A percentile compares a stretch with the other conserved stretches of the same genome.
These are phyloP conservation scores for Coemansia sp. DNA, from an alignment of 192 early-diverging fungal species.

Conservation along the genomic window DNA sequence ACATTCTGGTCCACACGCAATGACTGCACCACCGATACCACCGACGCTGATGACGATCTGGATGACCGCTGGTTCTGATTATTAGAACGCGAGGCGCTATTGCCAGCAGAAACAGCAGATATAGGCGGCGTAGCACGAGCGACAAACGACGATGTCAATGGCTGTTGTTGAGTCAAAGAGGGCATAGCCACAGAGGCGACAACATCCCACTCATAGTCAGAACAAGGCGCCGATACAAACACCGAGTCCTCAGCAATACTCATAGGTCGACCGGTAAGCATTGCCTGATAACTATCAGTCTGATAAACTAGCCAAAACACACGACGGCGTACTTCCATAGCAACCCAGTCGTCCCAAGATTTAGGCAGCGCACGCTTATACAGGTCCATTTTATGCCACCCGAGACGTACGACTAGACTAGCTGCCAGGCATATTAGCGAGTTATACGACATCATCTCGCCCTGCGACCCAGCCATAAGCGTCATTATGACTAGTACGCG, in stretches of 20 bases:
- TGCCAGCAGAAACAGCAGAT: too few relatives aligned
- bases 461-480: constrained; percentile 42
- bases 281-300: constrained; percentile 55
- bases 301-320: constrained; percentile 55
- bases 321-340: constrained; percentile 34
- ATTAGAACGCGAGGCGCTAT: too few relatives aligned
- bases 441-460: constrained; percentile 52
- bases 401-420: constrained; percentile 45
- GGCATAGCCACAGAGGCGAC: neutral
- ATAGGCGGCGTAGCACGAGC: neutral
- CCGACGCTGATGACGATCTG: constrained; percentile 30
- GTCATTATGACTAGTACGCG: constrained; percentile 45
- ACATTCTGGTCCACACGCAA: constrained; percentile 28
- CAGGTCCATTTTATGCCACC: constrained; percentile 48
- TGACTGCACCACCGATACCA: constrained; percentile 19
- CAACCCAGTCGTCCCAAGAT: constrained; percentile 49
- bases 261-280: constrained; percentile 52
- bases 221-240: constrained; percentile 48
- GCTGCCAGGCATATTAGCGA: constrained; percentile 52
- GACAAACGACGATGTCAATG: neutral
- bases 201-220: constrained; percentile 53
- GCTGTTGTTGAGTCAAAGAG: neutral
- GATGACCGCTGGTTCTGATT: constrained; percentile 20
- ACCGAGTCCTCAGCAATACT: constrained; percentile 48
- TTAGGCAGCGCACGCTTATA: constrained; percentile 32